phyloP scores from a whole-genome alignment of 495 filamentous ascomycete species.

The Parathielavia appendiculata region DNA sequence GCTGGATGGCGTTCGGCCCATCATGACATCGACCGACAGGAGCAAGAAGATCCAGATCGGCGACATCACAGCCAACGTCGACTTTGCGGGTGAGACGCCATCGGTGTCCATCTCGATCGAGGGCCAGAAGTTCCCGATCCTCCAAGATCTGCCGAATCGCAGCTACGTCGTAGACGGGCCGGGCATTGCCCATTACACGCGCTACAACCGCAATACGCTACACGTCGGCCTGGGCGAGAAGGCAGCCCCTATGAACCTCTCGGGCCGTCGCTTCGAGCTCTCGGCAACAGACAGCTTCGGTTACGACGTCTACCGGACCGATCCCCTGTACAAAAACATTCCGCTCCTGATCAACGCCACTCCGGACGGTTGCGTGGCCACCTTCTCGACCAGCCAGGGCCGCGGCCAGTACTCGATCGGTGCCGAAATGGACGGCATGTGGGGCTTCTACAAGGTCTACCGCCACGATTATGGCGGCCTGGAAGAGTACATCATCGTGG shows the following conservation, averaged over 20 bases:
- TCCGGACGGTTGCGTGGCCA: constrained; percentile 49
- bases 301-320: constrained; percentile 64
- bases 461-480: constrained; percentile 64
- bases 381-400: constrained; percentile 7
- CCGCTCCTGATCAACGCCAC: constrained; percentile 62
- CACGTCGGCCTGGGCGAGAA: constrained; percentile 68
- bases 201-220: constrained; percentile 27
- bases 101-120: constrained; percentile 3
- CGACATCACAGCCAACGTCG: background rate
- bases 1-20: background rate
- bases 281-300: constrained; percentile 62
- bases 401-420: constrained; percentile 47
- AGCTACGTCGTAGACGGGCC: background rate
- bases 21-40: constrained; percentile 5
- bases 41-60: constrained; percentile 6
- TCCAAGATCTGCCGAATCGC: constrained; percentile 6
- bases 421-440: constrained; percentile 65
- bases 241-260: constrained; percentile 65
- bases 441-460: constrained; percentile 55
- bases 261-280: constrained; percentile 57
- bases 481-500: constrained; percentile 64
- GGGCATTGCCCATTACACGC: constrained; percentile 7
- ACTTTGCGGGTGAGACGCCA: constrained; percentile 3
- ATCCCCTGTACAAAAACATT: constrained; percentile 70
- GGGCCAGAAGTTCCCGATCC: constrained; percentile 4